phyloP scores from a whole-genome alignment of 306 rosid genomes.

The Dalbergia oliveri region DNA sequence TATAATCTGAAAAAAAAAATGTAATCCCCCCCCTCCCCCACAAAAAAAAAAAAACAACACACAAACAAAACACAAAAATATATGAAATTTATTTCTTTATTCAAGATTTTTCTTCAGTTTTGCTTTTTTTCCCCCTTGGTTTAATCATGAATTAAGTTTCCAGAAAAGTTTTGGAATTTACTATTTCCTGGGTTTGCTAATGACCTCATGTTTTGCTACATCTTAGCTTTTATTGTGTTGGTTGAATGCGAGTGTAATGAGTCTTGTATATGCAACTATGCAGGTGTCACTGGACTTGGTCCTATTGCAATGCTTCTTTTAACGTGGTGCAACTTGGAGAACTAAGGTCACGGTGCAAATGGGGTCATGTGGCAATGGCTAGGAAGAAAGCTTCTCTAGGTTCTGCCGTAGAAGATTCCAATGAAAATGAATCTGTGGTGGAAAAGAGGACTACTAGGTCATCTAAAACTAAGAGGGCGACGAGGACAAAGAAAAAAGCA shows the following conservation, averaged over 20 bases:
- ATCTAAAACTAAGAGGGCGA: slow-evolving; percentile 56
- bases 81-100: too few relatives aligned
- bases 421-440: slow-evolving; percentile 63
- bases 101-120: background rate
- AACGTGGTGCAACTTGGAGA: slow-evolving; percentile 61
- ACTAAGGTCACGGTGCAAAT: slow-evolving; percentile 56
- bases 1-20: background rate
- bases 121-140: background rate
- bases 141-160: slow-evolving; percentile 11
- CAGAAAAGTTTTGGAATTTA: slow-evolving; percentile 5
- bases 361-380: slow-evolving; percentile 66
- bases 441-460: slow-evolving; percentile 66
- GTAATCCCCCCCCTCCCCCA: background rate
- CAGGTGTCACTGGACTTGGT: slow-evolving; percentile 69
- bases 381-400: slow-evolving; percentile 68
- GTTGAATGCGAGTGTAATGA: slow-evolving; percentile 43
- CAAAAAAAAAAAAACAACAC: too few relatives aligned
- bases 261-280: slow-evolving; percentile 41
- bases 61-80: background rate
- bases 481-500: slow-evolving; percentile 62
- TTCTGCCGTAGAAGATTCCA: slow-evolving; percentile 54
- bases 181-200: background rate
- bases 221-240: slow-evolving; percentile 34
- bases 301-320: slow-evolving; percentile 43
- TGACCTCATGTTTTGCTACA: slow-evolving; percentile 16